Evolutionary conservation across 31 red algal genomes (phyloP), one percentile per base, ranked within the genome.

Genomic region (Odonthalia washingtoniensis): DNA sequence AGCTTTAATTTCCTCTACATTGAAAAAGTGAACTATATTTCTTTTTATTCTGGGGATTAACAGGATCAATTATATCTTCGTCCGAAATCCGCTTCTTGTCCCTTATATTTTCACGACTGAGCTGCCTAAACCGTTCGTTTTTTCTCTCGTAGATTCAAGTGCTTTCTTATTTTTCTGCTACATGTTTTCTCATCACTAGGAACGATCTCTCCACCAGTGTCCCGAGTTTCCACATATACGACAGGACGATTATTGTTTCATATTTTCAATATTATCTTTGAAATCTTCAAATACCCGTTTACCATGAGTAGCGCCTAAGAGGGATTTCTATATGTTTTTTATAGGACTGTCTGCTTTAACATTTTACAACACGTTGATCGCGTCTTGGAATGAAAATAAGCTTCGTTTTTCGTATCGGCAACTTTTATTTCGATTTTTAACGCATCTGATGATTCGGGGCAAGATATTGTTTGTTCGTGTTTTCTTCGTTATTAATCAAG

Each of bases 201-300:
- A 4, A 0, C 46, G 4, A 44, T 88, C 85, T 0, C 40, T 76
- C 41, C 34, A 88, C 85, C 85, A 88, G 37, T 88, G 74, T 45
- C 57, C 72, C 31, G 74, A 24, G 9, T 40, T 4, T 45, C 35
- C 74, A 70, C 53, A 88, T 3, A 24, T 33, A 65, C 30, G 63
- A 41, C 85, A 78, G 17, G n/a, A 30, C 44, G 70, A 78, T 40
- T 46, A 31, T 31, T 66, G 33, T 38, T 88, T 88, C 34, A 88
- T 65, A 39, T 40, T 27, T 2, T 88, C 74, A 5, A 72, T 37
- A 18, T 78, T 40, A 52, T 44, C 16, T 3, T 70, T 69, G 21
- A 5, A 36, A 46, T 14, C 26, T 18, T 88, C 38, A 45, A 4
- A 4, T 21, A 46, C 46, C 60, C 74, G 72, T 40, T 88, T 65